Conservation (phyloP, 306 rosid species). For the Heteromeles arbutifolia region DNA sequence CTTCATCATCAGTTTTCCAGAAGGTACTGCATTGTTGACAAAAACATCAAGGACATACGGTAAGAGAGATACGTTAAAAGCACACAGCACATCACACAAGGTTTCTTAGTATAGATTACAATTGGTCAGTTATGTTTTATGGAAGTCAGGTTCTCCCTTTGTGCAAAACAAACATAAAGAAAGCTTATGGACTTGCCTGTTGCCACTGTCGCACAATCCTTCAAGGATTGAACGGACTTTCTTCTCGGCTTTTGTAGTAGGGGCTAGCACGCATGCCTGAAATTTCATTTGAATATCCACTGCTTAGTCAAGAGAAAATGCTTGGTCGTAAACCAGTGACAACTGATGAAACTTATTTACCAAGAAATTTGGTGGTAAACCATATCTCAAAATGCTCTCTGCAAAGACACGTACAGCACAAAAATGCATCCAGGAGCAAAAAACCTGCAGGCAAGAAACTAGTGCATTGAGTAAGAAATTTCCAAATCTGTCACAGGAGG, state of each 20-base stretch:
- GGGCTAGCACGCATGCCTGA: slow-evolving; percentile 86
- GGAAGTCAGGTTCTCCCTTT: neutral
- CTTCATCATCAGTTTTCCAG: slow-evolving; percentile 81
- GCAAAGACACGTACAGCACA: slow-evolving; percentile 74
- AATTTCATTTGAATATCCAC: slow-evolving; percentile 22
- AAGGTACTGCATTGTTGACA: slow-evolving; percentile 45
- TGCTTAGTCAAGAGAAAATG: slow-evolving; percentile 10
- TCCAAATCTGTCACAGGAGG: neutral
- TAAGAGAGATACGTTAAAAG: neutral
- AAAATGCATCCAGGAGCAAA: slow-evolving; percentile 97
- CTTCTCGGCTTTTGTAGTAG: slow-evolving; percentile 68
- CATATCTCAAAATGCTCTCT: slow-evolving; percentile 94
- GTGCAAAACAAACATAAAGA: slow-evolving; percentile 3
- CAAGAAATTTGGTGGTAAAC: slow-evolving; percentile 86
- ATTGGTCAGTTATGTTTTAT: neutral
- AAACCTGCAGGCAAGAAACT: slow-evolving; percentile 49
- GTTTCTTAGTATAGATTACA: neutral
- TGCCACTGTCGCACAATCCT: slow-evolving; percentile 58
- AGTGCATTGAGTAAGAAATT: slow-evolving; percentile 6
- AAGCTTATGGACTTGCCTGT: slow-evolving; percentile 59
- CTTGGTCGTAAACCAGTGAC: slow-evolving; percentile 10
- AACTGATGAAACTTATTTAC: slow-evolving; percentile 30
- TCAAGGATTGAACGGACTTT: slow-evolving; percentile 82
- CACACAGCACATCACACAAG: neutral
- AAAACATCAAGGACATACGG: neutral